Evolutionary conservation across 495 filamentous ascomycete species (phyloP), one percentile per base, ranked within the genome.

Genomic region (Aspergillus mulundensis): DNA sequence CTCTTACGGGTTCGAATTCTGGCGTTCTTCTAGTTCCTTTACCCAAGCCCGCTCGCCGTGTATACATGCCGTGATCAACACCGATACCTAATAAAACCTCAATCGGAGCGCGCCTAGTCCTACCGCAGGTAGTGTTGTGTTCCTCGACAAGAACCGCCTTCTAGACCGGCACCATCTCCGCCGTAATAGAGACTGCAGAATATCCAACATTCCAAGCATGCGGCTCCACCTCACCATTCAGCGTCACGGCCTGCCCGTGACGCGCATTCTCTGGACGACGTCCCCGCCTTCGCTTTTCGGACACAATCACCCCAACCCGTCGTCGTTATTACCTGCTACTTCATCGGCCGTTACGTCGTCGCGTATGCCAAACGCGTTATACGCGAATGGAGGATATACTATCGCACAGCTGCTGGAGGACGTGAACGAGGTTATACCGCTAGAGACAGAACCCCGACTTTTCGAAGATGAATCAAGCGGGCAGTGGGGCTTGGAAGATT

Each of bases 401-500:
- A 77, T 97, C 51, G 81, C 89, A n/a, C 85, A 87, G 50, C 78
- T 98, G 0, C 76, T 97, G 41, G 87, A 92, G 57, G 83, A 89
- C 50, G 76, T 98, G 46, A 92, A 95, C 64, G 84, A 90, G 34
- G 78, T 89, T 21, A 73, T 97, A 7, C 91, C 92, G 1, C 79
- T 98, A 1, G 94, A 97, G 68, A 87, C 87, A 39, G 81, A 76
- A 32, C 65, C 69, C 3, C 64, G 52, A 16, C 42, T 69, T 28
- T 69, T 75, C 32, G 71, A 75, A 34, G 58, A 65, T 10, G 71
- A 75, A 28, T 62, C 54, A 25, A 72, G 72, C 51, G 78, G 75
- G 14, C 80, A 87, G 56, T 96, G 88, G 88, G 94, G 92, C 1
- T 64, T 97, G 23, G 94, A 98, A 63, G 90, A 97, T 65, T 98